Base-by-base conservation (phyloP, 2,329 filamentous ascomycete species). In the Cladosporium sp. region DNA sequence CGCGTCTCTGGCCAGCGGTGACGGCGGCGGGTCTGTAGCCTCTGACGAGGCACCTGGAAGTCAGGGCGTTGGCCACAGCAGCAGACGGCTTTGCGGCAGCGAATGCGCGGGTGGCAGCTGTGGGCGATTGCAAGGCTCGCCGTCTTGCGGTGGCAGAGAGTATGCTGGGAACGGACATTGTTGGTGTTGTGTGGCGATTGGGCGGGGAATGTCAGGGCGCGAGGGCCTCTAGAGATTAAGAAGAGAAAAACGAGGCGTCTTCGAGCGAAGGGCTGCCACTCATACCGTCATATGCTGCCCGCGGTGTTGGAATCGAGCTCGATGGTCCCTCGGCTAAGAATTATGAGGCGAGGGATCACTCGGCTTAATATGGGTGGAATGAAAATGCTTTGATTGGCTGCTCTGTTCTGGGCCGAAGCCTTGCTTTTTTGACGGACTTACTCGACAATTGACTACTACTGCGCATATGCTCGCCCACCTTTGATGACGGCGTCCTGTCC, bases 1-100 rank as follows among this genome's bases (percentile, higher is more conserved):
- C 49, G 52, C 67, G 57, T 52, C 66, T 56, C 47, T 69, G 67
- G 12, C 66, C 64, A 12, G 65, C 66, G 15, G 61, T 63, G 50
- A 68, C 53, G n/a, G 59, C 45, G 12, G 61, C 66, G 27, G 65
- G 65, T 57, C 61, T 48, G 53, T 64, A 65, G 29, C 55, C 57
- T 52, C 59, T 51, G 19, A 56, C 47, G 17, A 54, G 53, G 47
- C 57, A 59, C 57, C 42, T 58, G 20, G 59, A 55, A 12, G 61
- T 55, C 18, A 56, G 48, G 22, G 41, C 54, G 34, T 48, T 48
- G 24, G 40, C 24, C 17, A 29, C 22, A 22, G 29, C 22, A 22
- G 29, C 40, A 11, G 51, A 36, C 17, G 53, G 38, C 32, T 38
- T 52, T 20, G 50, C 27, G 43, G 52, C 50, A 30, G 53, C 44